phyloP scores from a whole-genome alignment of 108 stramenopile species.

The Pseudonitzschia delicatissima region DNA sequence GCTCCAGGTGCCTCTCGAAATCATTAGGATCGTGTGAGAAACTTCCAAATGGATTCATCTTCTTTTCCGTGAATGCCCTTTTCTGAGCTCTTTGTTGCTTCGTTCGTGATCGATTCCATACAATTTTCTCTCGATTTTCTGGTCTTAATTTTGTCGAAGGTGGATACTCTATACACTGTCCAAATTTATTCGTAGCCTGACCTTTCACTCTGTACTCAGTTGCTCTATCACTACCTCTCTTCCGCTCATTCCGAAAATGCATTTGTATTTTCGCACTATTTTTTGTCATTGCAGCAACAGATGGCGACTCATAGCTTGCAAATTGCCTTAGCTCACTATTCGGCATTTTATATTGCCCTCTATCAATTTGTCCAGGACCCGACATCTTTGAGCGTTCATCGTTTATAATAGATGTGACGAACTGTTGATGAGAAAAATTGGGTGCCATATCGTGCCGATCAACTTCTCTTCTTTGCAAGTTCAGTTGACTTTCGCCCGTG shows the following conservation, averaged over 20 bases:
- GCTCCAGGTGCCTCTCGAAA: constrained; percentile 52
- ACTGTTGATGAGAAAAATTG: neutral
- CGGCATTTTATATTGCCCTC: neutral
- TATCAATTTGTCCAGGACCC: neutral
- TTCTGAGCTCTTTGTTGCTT: constrained; percentile 29
- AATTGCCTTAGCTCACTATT: too few species aligned
- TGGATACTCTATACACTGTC: neutral
- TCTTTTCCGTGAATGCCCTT: constrained; percentile 49
- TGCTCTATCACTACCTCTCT: neutral
- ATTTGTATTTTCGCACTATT: neutral
- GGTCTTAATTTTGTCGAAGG: neutral
- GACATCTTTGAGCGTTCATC: neutral
- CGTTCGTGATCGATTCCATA: neutral
- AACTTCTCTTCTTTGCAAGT: neutral
- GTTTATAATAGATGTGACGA: neutral
- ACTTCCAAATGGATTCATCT: constrained; percentile 74
- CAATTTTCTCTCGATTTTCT: neutral
- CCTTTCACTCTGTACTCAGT: neutral
- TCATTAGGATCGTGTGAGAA: constrained; percentile 84
- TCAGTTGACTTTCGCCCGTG: neutral
- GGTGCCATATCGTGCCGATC: neutral
- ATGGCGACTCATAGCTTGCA: too few species aligned
- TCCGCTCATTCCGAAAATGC: neutral
- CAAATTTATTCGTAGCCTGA: neutral
- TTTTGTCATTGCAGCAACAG: neutral